These are phyloP conservation scores for Begonia loranthoides DNA, from an alignment of 306 rosid genomes.

Conservation along the genomic window DNA sequence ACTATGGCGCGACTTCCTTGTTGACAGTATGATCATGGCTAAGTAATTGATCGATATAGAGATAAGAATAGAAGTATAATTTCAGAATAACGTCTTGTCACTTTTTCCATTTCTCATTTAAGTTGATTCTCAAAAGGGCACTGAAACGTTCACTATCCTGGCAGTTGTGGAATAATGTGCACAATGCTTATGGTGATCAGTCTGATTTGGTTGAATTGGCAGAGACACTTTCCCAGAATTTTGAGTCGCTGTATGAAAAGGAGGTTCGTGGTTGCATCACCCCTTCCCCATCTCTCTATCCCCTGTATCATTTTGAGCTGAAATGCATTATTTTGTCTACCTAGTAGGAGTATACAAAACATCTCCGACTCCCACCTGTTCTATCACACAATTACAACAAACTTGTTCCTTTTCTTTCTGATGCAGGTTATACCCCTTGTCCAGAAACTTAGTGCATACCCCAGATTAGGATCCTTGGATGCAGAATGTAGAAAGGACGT, in stretches of 20 bases:
- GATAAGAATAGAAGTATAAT: too few relatives aligned
- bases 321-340: not conserved
- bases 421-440: conserved; percentile 59
- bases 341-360: too few relatives aligned
- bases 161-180: conserved; percentile 90
- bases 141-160: conserved; percentile 11
- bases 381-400: not conserved
- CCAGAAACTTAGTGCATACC: conserved; percentile 43
- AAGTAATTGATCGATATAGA: too few relatives aligned
- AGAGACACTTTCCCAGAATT: conserved; percentile 57
- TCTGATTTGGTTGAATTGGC: conserved; percentile 80
- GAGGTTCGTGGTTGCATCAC: conserved; percentile 42
- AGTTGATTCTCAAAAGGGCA: too few relatives aligned
- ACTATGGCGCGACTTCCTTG: too few relatives aligned
- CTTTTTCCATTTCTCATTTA: too few relatives aligned
- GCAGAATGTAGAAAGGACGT: conserved; percentile 60
- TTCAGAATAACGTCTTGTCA: too few relatives aligned
- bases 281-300: conserved; percentile 4
- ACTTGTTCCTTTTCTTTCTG: conserved; percentile 2
- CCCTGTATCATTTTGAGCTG: not conserved
- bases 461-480: conserved; percentile 44
- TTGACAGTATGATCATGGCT: too few relatives aligned
- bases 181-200: conserved; percentile 77
- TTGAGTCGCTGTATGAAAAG: conserved; percentile 51
- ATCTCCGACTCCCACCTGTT: not conserved